Conservation (phyloP, 768 basidiomycete species). For the Cystobasidium ongulense region DNA sequence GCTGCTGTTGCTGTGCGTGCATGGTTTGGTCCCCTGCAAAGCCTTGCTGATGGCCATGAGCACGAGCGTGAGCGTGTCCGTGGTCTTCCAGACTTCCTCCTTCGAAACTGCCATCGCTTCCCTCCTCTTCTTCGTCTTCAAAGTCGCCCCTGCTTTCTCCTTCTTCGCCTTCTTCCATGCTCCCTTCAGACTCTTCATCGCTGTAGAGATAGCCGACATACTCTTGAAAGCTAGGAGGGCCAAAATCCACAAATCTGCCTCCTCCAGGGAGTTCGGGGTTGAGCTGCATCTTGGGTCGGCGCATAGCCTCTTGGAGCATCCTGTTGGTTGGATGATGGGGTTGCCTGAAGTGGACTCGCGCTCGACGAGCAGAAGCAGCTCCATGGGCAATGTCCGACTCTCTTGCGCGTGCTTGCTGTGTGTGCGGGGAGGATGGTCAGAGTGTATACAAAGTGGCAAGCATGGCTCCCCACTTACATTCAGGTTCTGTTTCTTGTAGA, state of each 20-base stretch:
- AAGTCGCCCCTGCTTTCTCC: conserved; percentile 35
- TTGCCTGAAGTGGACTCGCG: conserved; percentile 35
- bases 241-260: conserved; percentile 62
- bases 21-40: background rate
- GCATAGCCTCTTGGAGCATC: conserved; percentile 47
- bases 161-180: conserved; percentile 41
- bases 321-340: conserved; percentile 51
- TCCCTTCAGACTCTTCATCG: conserved; percentile 57
- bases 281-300: conserved; percentile 38
- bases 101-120: conserved; percentile 22
- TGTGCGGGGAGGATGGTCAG: conserved; percentile 22
- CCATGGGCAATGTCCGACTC: conserved; percentile 58
- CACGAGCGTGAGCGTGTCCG: background rate
- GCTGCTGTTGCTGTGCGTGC: background rate
- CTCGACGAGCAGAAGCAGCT: conserved; percentile 45
- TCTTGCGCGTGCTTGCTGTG: conserved; percentile 65
- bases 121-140: conserved; percentile 33
- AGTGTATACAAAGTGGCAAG: conserved; percentile 24
- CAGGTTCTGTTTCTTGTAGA: conserved; percentile 95
- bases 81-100: conserved; percentile 11
- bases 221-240: conserved; percentile 51
- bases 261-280: conserved; percentile 6
- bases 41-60: background rate
- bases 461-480: conserved; percentile 60
- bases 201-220: conserved; percentile 51